Evolutionary conservation across 2,329 filamentous ascomycete genomes (phyloP).

Genomic region (Nectriaceae sp.): DNA sequence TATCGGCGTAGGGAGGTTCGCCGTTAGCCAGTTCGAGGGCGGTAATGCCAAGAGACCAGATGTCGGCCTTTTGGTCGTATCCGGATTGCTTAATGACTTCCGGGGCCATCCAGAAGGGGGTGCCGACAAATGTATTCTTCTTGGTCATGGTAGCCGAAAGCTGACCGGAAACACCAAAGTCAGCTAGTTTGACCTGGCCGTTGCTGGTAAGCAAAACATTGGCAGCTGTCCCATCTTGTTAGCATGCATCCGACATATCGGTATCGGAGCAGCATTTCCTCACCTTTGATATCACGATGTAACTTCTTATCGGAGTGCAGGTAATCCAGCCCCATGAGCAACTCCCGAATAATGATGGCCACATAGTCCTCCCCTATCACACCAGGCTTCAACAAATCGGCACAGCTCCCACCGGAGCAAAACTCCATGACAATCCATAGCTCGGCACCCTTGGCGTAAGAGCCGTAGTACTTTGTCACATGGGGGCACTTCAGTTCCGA

Average conservation of each 20-base stretch:
- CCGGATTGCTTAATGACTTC: constrained; percentile 98
- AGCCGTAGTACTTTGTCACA: constrained; percentile 97
- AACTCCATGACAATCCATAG: constrained; percentile 99
- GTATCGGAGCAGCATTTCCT: constrained; percentile 13
- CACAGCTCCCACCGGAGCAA: constrained; percentile 94
- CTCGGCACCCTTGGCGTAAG: constrained; percentile 92
- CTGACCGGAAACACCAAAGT: constrained; percentile 96
- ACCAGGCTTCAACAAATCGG: constrained; percentile 93
- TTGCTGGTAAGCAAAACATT: constrained; percentile 88
- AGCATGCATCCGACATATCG: constrained; percentile 1
- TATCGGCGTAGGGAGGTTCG: constrained; percentile 92
- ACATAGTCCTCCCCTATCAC: constrained; percentile 93
- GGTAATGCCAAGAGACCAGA: constrained; percentile 95
- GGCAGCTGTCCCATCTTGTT: constrained; percentile 64
- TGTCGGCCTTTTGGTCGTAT: constrained; percentile 97
- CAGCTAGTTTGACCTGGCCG: constrained; percentile 94
- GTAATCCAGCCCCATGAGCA: constrained; percentile 89
- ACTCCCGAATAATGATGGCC: constrained; percentile 88
- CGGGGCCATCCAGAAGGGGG: constrained; percentile 99
- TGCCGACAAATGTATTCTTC: constrained; percentile 98
- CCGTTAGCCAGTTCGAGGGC: constrained; percentile 89
- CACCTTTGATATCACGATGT: constrained; percentile 94
- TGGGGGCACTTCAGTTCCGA: constrained; percentile 95
- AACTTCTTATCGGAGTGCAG: constrained; percentile 94
- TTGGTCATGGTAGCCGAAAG: constrained; percentile 98